Percentiles rank a stretch among this genome's conserved stretches.
phyloP scores from a whole-genome alignment of 169 alveolate species.

The Eimeria necatrix region DNA sequence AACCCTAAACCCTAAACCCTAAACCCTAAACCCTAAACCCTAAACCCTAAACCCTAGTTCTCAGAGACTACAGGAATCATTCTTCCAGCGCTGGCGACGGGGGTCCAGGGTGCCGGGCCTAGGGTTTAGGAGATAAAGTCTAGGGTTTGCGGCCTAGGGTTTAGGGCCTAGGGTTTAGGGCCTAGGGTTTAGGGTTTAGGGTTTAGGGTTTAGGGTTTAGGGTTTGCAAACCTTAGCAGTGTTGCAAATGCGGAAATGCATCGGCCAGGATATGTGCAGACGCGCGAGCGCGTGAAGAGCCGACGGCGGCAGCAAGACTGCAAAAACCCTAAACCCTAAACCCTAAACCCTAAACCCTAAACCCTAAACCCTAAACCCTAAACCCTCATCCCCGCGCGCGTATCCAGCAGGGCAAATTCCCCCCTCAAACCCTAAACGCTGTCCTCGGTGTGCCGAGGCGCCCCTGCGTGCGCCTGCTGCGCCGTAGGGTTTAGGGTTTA shows the following conservation, averaged over 20 bases:
- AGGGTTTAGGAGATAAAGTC: too few species aligned
- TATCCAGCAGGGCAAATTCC: neutral
- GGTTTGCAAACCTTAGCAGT: conserved; percentile 59
- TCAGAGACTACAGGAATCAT: neutral
- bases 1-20: too few species aligned
- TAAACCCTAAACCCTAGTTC: neutral
- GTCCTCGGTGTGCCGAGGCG: neutral
- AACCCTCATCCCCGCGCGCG: neutral
- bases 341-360: neutral
- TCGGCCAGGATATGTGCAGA: conserved; percentile 89
- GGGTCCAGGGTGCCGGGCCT: too few species aligned
- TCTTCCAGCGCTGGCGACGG: too few species aligned
- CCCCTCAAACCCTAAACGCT: neutral
- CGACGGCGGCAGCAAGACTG: conserved; percentile 88
- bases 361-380: too few species aligned
- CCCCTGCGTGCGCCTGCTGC: neutral
- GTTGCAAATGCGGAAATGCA: conserved; percentile 85
- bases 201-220: neutral
- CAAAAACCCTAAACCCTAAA: neutral
- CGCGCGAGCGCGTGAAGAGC: conserved; percentile 88
- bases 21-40: conserved; percentile 2
- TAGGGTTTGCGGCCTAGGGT: too few species aligned
- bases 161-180: conserved; percentile 8
- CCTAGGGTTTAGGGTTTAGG: conserved; percentile 1
- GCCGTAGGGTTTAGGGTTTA: neutral